Conservation (phyloP, 2,329 filamentous ascomycete genomes). For the Apiospora malaysiana region DNA sequence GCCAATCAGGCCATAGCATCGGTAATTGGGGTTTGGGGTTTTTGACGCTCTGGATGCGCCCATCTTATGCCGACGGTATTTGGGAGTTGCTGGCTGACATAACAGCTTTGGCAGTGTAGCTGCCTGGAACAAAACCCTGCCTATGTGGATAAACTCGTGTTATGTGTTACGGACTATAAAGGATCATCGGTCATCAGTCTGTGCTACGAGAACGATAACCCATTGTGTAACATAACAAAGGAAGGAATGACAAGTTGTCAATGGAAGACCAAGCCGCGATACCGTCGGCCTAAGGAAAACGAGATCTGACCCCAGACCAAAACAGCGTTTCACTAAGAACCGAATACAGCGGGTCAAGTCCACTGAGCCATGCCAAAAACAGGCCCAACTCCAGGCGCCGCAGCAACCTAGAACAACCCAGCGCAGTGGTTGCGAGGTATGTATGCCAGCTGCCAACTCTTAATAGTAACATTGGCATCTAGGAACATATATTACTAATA, state of each 20-base stretch:
- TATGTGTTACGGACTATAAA: no score
- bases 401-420: background rate
- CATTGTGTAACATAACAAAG: no score
- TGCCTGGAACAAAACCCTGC: no score
- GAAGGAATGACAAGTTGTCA: background rate
- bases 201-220: no score
- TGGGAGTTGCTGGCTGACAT: no score
- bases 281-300: constrained; percentile 4
- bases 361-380: background rate
- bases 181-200: no score
- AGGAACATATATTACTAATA: no score
- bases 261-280: background rate
- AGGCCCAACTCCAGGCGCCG: background rate
- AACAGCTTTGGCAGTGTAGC: no score
- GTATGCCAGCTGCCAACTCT: constrained; percentile 18
- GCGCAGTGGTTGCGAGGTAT: background rate
- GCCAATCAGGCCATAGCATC: background rate
- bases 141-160: no score
- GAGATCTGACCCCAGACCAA: background rate
- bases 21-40: constrained; percentile 1
- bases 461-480: no score
- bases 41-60: background rate
- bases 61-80: background rate
- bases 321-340: background rate
- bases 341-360: background rate